Base-by-base conservation (phyloP, 2,329 filamentous ascomycete genomes). In the Monosporascus sp. region DNA sequence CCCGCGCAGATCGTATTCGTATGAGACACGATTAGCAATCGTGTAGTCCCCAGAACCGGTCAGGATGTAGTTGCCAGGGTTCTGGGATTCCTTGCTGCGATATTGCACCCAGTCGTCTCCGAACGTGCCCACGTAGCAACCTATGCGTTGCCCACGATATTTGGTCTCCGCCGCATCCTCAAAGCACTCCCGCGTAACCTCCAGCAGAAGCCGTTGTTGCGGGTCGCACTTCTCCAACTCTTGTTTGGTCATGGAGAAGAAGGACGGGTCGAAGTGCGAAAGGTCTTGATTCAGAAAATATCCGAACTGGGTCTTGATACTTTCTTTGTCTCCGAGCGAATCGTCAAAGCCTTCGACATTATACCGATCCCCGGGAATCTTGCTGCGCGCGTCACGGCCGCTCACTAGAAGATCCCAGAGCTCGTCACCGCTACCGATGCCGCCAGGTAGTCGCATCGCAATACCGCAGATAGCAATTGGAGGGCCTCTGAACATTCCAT, bases 121-220 rank as follows among this genome's bases (percentile, higher is more conserved):
- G 41, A 67, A 70, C 2, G 54, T 63, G 2, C 70, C 70, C 4
- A 71, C 61, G 41, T 65, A 72, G 46, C 58, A 62, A 2, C 68
- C 70, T 5, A 70, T 64, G 5, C 52, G 43, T 44, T 60, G 65
- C 16, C 68, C 69, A n/a, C 62, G 57, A 31, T 63, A 66, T 20
- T 60, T 54, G 2, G 60, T 56, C 46, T 67, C 61, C 11, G 66
- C 67, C 7, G 66, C 63, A 52, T 61, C 58, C 37, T 68, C 66
- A 24, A 69, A 55, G 8, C 62, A 63, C 50, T 70, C 68, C 17
- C 61, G 63, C 16, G 62, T 55, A 17, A 69, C 55, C 40, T 68
- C 61, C 2, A 67, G 56, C 35, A 65, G 44, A 26, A 64, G 54
- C 17, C 64, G 54, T 50, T 67, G 65, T 37, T 69, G 65, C 3